Evolutionary conservation across 1,284 basidiomycete genomes (phyloP).

Genomic region (Tranzscheliella williamsii): DNA sequence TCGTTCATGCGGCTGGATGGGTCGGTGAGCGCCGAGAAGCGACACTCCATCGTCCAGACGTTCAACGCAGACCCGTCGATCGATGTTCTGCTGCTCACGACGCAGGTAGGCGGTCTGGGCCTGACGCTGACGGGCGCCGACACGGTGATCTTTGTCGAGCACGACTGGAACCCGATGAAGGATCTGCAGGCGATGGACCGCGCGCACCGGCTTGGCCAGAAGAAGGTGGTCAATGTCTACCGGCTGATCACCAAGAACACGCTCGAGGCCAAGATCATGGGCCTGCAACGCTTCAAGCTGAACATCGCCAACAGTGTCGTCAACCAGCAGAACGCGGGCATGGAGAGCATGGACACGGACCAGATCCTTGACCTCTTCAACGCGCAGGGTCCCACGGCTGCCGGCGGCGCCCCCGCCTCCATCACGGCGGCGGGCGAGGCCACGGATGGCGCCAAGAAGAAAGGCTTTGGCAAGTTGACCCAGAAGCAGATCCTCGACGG

Average conservation of each 20-base stretch:
- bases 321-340: conserved; percentile 92
- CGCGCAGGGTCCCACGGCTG: conserved; percentile 5
- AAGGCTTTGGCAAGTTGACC: conserved; percentile 51
- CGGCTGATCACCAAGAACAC: conserved; percentile 95
- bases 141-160: conserved; percentile 98
- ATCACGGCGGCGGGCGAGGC: neutral
- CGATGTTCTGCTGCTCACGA: conserved; percentile 92
- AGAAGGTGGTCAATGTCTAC: conserved; percentile 98
- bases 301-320: conserved; percentile 97
- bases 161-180: conserved; percentile 99
- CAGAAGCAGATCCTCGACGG: conserved; percentile 62
- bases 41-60: conserved; percentile 78
- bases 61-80: conserved; percentile 98
- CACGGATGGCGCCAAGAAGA: conserved; percentile 1
- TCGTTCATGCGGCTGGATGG: conserved; percentile 97
- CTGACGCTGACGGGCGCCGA: conserved; percentile 96
- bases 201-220: conserved; percentile 96
- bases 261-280: conserved; percentile 99
- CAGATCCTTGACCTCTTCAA: conserved; percentile 91
- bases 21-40: conserved; percentile 49
- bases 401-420: neutral
- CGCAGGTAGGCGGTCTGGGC: conserved; percentile 93
- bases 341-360: conserved; percentile 95
- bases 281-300: conserved; percentile 92
- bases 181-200: conserved; percentile 99